Base-by-base conservation (phyloP, 768 basidiomycete species). In the Mycena leptocephala region DNA sequence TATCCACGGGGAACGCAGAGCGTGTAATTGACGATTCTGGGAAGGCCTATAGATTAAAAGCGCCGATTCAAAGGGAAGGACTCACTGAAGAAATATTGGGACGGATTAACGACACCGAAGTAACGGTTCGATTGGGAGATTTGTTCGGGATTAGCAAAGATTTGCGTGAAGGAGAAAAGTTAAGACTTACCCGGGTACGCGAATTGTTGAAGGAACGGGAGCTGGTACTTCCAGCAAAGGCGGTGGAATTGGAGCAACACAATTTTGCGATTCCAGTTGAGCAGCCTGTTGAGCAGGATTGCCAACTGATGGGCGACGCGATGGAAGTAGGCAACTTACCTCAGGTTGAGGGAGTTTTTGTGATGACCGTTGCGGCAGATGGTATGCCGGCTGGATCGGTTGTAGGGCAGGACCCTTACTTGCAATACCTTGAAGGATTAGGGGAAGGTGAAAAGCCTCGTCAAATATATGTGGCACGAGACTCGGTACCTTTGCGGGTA, bases 381-480 rank as follows among this genome's bases (percentile, higher is more conserved):
- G 64, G 62, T 1, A 32, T 76, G 11, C 74, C 74, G 30, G 69
- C 62, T 5, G 74, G 70, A 20, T 70, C 69, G 8, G 26, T 71
- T 22, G 53, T 76, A 37, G 69, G 51, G 13, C 74, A 70, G n/a
- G 74, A 76, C 32, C 69, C 70, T 5, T 64, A 65, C 24, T n/a
- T 76, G n/a, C 75, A 76, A n/a, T 76, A 76, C 22, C 26, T 65
- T 22, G 69, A 76, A 43, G 62, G 69, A 8, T 41, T 76, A 32
- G 22, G 10, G 5, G 39, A 43, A 8, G 68, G 35, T 1, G 69
- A 70, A 30, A 55, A 56, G 3, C 74, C 74, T 0, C 70, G 67
- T 20, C 68, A 76, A 33, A 76, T 76, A 8, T 64, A 65, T 24
- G 74, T 71, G 3, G 68, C 61, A 39, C 26, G 56, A 7, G 68